phyloP scores from a whole-genome alignment of 345 rosid genomes.

The Triadica sebifera region DNA sequence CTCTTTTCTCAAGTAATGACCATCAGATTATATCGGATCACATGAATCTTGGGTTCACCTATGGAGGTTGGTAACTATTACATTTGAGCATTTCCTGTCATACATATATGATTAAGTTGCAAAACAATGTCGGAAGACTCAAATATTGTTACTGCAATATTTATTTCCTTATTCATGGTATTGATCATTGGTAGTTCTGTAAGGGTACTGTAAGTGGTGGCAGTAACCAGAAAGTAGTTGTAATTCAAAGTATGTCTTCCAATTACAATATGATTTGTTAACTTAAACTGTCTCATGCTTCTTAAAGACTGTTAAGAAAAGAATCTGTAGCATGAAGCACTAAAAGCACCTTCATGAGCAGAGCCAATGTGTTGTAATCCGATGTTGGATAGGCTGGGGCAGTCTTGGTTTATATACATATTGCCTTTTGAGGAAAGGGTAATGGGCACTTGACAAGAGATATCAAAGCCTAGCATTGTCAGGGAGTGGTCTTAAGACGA shows the following conservation, averaged over 20 bases:
- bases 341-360: not conserved
- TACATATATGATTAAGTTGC: not conserved
- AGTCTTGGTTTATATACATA: too few species aligned
- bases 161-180: not conserved
- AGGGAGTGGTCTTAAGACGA: too few species aligned
- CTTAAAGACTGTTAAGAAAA: not conserved
- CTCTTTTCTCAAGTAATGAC: not conserved
- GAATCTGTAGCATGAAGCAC: not conserved
- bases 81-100: not conserved
- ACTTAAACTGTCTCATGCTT: not conserved
- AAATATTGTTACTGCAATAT: not conserved
- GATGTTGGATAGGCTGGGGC: too few species aligned
- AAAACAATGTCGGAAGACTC: not conserved
- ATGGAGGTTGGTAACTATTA: too few species aligned
- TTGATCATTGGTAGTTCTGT: not conserved
- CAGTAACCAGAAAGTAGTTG: not conserved
- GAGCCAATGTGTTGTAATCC: too few species aligned
- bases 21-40: too few species aligned
- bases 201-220: not conserved
- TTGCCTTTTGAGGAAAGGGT: too few species aligned
- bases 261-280: too few species aligned
- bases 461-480: too few species aligned
- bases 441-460: too few species aligned
- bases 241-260: not conserved
- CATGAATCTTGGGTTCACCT: not conserved